Conservation (phyloP, 345 rosid species). For the Toxicodendron radicans region DNA sequence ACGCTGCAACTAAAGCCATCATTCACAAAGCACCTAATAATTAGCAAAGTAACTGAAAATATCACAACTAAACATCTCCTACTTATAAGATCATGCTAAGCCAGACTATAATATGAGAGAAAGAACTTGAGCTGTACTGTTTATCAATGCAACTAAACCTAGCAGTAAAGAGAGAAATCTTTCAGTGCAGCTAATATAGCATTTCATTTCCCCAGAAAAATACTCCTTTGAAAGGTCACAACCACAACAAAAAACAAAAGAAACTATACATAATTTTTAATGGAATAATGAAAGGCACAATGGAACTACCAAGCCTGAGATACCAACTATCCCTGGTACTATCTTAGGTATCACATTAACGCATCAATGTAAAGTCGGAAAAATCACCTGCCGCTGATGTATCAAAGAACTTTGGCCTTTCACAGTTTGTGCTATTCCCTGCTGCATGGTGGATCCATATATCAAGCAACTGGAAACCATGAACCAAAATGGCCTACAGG, state of each 20-base stretch:
- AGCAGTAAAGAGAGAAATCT: no score
- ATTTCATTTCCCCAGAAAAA: background rate
- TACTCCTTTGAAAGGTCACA: background rate
- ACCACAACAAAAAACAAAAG: background rate
- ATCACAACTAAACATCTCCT: background rate
- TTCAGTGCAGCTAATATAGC: no score
- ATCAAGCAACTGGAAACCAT: slow-evolving; percentile 92
- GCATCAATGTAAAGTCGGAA: slow-evolving; percentile 15
- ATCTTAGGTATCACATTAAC: slow-evolving; percentile 8
- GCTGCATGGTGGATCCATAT: slow-evolving; percentile 80
- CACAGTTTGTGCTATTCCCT: slow-evolving; percentile 55
- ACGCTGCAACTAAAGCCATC: background rate
- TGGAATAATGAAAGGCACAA: background rate
- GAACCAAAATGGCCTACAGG: slow-evolving; percentile 80
- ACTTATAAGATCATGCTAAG: background rate
- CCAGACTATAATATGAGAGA: background rate
- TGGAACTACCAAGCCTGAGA: background rate
- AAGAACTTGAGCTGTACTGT: background rate
- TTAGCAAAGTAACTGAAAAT: background rate
- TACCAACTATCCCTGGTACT: background rate
- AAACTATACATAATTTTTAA: background rate
- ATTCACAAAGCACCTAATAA: slow-evolving; percentile 12
- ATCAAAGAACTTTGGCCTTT: slow-evolving; percentile 61
- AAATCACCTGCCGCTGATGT: slow-evolving; percentile 65
- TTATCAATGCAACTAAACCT: background rate